A percentile compares a stretch with the other conserved stretches of the same genome.
Conservation (phyloP, 768 basidiomycete genomes). For the Scleroderma citrinum region DNA sequence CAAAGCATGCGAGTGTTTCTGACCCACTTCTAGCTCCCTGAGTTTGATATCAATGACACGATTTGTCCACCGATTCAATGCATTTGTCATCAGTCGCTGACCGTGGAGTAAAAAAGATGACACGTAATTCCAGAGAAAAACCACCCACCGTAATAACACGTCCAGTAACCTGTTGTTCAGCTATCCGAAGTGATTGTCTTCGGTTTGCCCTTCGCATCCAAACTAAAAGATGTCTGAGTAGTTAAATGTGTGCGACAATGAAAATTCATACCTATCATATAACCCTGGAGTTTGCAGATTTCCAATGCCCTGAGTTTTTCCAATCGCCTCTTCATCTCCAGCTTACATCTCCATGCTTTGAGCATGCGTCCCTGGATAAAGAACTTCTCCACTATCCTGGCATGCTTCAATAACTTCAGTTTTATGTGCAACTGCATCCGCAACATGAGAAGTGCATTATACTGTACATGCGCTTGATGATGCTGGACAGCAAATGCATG, state of each 20-base stretch:
- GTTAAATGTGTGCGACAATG: slow-evolving; percentile 3
- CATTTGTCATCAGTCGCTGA: slow-evolving; percentile 47
- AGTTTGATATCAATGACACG: slow-evolving; percentile 69
- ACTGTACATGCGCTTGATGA: slow-evolving; percentile 27
- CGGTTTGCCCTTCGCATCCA: slow-evolving; percentile 41
- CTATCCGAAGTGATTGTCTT: slow-evolving; percentile 35
- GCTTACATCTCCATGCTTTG: slow-evolving; percentile 41
- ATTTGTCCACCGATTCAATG: slow-evolving; percentile 61
- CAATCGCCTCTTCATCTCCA: slow-evolving; percentile 40
- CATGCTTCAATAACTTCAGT: slow-evolving; percentile 46
- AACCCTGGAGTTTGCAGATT: slow-evolving; percentile 24
- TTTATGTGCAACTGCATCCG: slow-evolving; percentile 45
- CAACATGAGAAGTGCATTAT: slow-evolving; percentile 51
- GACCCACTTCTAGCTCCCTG: slow-evolving; percentile 59
- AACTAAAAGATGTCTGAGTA: slow-evolving; percentile 26
- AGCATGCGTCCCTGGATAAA: slow-evolving; percentile 45
- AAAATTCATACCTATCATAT: slow-evolving; percentile 32
- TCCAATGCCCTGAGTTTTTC: slow-evolving; percentile 41
- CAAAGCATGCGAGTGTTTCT: slow-evolving; percentile 36
- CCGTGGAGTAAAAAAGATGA: slow-evolving; percentile 2
- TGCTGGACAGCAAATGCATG: slow-evolving; percentile 41
- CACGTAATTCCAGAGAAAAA: background rate
- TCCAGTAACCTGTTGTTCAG: slow-evolving; percentile 38
- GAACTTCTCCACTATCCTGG: slow-evolving; percentile 46
- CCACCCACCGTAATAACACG: slow-evolving; percentile 37